Base-by-base conservation (phyloP, 306 rosid species). In the Corylus americana region DNA sequence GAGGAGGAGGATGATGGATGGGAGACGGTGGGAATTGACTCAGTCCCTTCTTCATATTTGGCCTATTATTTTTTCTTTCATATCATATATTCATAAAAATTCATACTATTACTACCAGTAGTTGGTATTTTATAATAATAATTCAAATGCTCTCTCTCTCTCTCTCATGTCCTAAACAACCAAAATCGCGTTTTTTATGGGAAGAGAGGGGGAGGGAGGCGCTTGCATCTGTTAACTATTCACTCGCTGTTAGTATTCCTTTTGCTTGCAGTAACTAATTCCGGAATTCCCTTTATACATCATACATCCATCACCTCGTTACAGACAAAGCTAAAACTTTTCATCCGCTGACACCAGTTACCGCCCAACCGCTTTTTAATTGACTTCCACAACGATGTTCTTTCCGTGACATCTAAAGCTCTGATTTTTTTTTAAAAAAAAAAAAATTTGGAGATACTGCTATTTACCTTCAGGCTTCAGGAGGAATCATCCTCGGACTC, bases 11-110 rank as follows among this genome's bases (percentile, higher is more conserved):
- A 22, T 22, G 25, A 37, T 66, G 25, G 62, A 55, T 18, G 29
- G 72, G 27, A 9, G 27, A 68, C 3, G 72, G 51, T 68, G 51
- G 31, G 51, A 18, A 44, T 68, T 68, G 72, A 68, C 72, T 68
- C 49, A 25, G 49, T 68, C 72, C 18, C 53, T n/a, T 18, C 8
- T 67, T 42, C 72, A 68, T 68, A 8, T 42, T 18, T 68, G 48
- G 50, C 51, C 14, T 8, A 42, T 68, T 9, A 18, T 9, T 45
- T 17, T 31, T 31, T 62, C 69, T 2, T 20, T 4, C 12, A 29
- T 62, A 11, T 62, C 44, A 14, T 57, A 49, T 0, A 49, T 9
- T 2, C 53, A 49, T 49, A 12, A 11, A 49, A 49, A 49, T 49
- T 11, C 18, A 10, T 57, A 54, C 20, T 8, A 1, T 12, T 57